phyloP scores from a whole-genome alignment of 2,329 filamentous ascomycete species.

The Hypoxylon sp. region DNA sequence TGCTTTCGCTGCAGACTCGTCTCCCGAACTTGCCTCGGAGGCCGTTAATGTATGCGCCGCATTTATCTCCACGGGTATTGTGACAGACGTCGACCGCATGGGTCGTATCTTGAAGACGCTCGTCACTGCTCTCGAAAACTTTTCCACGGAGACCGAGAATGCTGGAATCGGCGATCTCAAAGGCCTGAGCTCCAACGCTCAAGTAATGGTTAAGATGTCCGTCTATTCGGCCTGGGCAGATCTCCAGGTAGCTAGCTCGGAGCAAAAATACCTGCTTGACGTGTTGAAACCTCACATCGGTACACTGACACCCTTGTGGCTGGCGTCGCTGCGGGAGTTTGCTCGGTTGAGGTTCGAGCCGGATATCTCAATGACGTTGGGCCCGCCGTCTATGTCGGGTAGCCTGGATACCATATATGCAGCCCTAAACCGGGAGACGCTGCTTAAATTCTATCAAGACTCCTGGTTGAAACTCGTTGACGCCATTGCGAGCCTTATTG shows the following conservation, averaged over 20 bases:
- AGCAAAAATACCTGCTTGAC: slow-evolving; percentile 89
- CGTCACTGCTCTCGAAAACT: slow-evolving; percentile 91
- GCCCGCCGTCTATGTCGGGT: slow-evolving; percentile 83
- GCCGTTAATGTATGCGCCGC: slow-evolving; percentile 98
- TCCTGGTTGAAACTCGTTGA: slow-evolving; percentile 97
- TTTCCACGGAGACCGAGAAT: slow-evolving; percentile 83
- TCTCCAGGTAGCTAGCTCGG: slow-evolving; percentile 92
- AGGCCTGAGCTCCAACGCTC: slow-evolving; percentile 93
- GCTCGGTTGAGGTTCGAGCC: slow-evolving; percentile 94
- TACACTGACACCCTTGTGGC: slow-evolving; percentile 91
- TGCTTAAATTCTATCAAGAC: slow-evolving; percentile 96
- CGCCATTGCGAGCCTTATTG: slow-evolving; percentile 95
- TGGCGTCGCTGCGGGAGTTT: slow-evolving; percentile 93
- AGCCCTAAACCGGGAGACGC: slow-evolving; percentile 91
- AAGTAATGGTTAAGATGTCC: slow-evolving; percentile 98
- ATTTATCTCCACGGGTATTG: slow-evolving; percentile 96
- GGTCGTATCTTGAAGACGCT: slow-evolving; percentile 95
- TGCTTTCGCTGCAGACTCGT: slow-evolving; percentile 95
- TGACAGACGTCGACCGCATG: slow-evolving; percentile 98
- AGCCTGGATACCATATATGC: slow-evolving; percentile 96
- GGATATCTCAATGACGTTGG: slow-evolving; percentile 92
- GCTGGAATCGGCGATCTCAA: slow-evolving; percentile 93
- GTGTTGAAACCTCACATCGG: slow-evolving; percentile 93
- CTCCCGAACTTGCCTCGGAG: slow-evolving; percentile 93
- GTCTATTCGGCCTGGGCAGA: slow-evolving; percentile 98